Percentiles rank a stretch among this genome's conserved stretches.
phyloP scores from a whole-genome alignment of 106 monocot genomes.

The Acanthochlamys bracteata region DNA sequence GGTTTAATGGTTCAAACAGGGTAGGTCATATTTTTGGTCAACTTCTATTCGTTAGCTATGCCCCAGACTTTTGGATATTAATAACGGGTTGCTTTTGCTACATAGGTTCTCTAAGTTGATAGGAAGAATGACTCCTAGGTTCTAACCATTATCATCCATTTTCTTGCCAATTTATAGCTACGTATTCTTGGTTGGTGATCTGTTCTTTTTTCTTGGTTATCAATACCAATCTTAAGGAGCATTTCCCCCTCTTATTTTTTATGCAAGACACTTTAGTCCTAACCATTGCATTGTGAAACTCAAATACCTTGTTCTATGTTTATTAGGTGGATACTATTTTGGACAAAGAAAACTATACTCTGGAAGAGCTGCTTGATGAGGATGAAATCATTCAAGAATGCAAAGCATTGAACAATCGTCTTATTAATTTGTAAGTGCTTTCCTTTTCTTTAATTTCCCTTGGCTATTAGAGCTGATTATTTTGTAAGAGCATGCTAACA shows the following conservation, averaged over 20 bases:
- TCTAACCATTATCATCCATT: not conserved
- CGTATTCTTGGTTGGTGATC: no score
- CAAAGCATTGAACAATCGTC: conserved; percentile 40
- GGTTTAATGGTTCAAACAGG: no score
- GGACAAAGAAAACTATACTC: conserved; percentile 37
- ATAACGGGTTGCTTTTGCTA: not conserved
- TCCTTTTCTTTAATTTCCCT: not conserved
- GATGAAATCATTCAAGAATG: conserved; percentile 56
- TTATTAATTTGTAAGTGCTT: conserved; percentile 30
- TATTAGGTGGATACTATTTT: conserved; percentile 44
- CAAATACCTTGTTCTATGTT: not conserved
- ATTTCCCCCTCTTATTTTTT: not conserved
- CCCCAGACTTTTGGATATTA: not conserved
- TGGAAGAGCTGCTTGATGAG: conserved; percentile 46
- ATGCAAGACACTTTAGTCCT: not conserved
- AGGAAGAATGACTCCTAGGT: not conserved
- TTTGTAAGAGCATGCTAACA: no score
- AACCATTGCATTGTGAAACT: not conserved
- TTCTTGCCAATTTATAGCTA: not conserved
- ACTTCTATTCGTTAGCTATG: not conserved
- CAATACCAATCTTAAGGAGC: no score
- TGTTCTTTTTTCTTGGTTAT: no score
- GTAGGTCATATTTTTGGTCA: not conserved
- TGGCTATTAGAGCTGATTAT: not conserved
- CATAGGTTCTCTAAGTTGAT: not conserved